Conservation (phyloP, 768 basidiomycete genomes). For the Hebeloma cylindrosporum region DNA sequence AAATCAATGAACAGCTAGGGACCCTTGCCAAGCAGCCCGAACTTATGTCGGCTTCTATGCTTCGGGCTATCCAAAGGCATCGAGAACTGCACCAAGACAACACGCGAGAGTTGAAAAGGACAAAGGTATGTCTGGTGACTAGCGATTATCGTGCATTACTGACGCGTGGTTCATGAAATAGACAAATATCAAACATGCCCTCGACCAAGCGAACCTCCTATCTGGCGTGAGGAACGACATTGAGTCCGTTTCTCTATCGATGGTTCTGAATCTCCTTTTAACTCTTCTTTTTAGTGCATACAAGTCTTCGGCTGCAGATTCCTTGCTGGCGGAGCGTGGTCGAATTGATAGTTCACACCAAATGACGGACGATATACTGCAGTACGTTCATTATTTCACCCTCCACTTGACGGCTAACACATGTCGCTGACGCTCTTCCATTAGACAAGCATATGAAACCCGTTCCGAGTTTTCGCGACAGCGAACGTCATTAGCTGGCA, state of each 20-base stretch:
- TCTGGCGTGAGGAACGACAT: constrained; percentile 94
- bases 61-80: constrained; percentile 88
- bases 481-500: constrained; percentile 66
- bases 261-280: neutral
- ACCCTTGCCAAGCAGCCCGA: constrained; percentile 66
- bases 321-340: constrained; percentile 82
- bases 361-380: constrained; percentile 91
- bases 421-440: neutral
- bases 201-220: constrained; percentile 86
- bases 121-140: constrained; percentile 55
- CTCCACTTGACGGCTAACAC: constrained; percentile 5
- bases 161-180: constrained; percentile 5
- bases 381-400: constrained; percentile 48
- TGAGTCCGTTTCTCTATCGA: constrained; percentile 55
- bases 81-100: constrained; percentile 89
- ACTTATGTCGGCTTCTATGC: constrained; percentile 77
- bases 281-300: constrained; percentile 60
- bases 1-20: constrained; percentile 81
- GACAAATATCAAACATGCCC: constrained; percentile 79
- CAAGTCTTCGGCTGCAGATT: constrained; percentile 86
- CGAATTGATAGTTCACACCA: constrained; percentile 90
- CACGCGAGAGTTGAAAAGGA: constrained; percentile 78
- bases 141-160: constrained; percentile 22
- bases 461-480: constrained; percentile 90
- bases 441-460: constrained; percentile 96